Percentiles rank a stretch among this genome's conserved stretches.
Evolutionary conservation across 768 basidiomycete genomes (phyloP).

Genomic region (Lactifluus piperatus): DNA sequence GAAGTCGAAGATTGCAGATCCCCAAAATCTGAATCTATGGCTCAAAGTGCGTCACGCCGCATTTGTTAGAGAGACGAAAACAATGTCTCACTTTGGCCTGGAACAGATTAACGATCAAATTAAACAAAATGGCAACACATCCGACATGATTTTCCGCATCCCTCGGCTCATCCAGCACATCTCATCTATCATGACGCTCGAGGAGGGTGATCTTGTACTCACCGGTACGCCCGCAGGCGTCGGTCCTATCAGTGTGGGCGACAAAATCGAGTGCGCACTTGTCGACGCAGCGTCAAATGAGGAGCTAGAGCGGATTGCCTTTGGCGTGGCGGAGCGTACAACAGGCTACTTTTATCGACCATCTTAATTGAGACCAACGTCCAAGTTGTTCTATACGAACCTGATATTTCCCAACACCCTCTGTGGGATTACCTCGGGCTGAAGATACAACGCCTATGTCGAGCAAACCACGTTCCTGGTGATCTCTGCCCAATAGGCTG

Average conservation of each 20-base stretch:
- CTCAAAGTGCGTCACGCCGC: constrained; percentile 46
- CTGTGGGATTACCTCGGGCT: neutral
- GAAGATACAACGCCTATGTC: constrained; percentile 34
- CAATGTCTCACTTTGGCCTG: neutral
- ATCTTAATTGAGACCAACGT: neutral
- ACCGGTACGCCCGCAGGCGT: constrained; percentile 93
- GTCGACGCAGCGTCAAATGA: constrained; percentile 42
- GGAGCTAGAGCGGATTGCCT: constrained; percentile 52
- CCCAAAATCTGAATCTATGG: constrained; percentile 66
- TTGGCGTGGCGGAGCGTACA: constrained; percentile 54
- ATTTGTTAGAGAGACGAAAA: neutral
- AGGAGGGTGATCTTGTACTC: constrained; percentile 89
- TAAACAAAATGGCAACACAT: constrained; percentile 80
- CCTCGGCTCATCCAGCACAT: constrained; percentile 83
- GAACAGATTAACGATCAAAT: constrained; percentile 69
- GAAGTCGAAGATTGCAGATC: constrained; percentile 55
- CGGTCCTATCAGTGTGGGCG: constrained; percentile 66
- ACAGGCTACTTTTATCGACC: constrained; percentile 57
- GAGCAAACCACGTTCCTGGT: neutral
- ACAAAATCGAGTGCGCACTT: constrained; percentile 69
- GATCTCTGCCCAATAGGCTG: constrained; percentile 19
- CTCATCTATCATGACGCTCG: constrained; percentile 95
- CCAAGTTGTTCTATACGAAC: neutral
- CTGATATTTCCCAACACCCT: neutral
- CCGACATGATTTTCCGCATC: constrained; percentile 89